A percentile compares a stretch with the other conserved stretches of the same genome.
Evolutionary conservation across 768 basidiomycete genomes (phyloP).

Genomic region (Gautieria morchelliformis): DNA sequence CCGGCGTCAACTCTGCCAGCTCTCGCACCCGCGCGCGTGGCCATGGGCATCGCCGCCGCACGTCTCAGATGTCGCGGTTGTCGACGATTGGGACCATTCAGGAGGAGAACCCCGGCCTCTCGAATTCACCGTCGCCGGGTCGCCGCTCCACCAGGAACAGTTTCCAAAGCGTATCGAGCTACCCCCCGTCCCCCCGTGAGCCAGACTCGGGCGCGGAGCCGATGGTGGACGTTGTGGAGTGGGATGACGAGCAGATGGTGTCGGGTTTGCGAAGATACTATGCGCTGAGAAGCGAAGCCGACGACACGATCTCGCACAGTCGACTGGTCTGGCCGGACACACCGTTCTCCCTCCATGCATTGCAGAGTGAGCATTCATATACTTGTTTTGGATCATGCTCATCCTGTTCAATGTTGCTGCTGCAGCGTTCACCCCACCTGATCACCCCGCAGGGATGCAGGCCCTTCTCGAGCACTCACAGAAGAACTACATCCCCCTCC

Average conservation of each 20-base stretch:
- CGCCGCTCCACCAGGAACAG: slow-evolving; percentile 16
- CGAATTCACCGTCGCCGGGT: slow-evolving; percentile 17
- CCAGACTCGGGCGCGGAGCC: neutral
- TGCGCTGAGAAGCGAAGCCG: slow-evolving; percentile 58
- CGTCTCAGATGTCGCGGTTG: slow-evolving; percentile 45
- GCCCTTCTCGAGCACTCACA: slow-evolving; percentile 66
- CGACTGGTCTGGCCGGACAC: slow-evolving; percentile 59
- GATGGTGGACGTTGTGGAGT: slow-evolving; percentile 18
- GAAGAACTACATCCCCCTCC: slow-evolving; percentile 62
- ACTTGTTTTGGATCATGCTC: neutral
- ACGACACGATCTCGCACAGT: slow-evolving; percentile 58
- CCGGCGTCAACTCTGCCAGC: slow-evolving; percentile 32
- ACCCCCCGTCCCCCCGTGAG: neutral
- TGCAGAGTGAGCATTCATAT: slow-evolving; percentile 51
- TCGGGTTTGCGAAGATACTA: slow-evolving; percentile 56
- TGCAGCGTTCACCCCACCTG: slow-evolving; percentile 63
- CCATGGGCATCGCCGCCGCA: slow-evolving; percentile 61
- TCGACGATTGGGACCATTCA: slow-evolving; percentile 75
- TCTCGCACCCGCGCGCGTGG: slow-evolving; percentile 37
- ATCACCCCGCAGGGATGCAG: slow-evolving; percentile 55
- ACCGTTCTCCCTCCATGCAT: slow-evolving; percentile 58
- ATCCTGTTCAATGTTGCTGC: slow-evolving; percentile 1
- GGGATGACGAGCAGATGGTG: slow-evolving; percentile 66
- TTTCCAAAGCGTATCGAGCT: neutral
- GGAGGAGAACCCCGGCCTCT: slow-evolving; percentile 44